Evolutionary conservation across 1,284 basidiomycete genomes (phyloP), one percentile per base, ranked within the genome.

Genomic region (Jaminaea rosea): DNA sequence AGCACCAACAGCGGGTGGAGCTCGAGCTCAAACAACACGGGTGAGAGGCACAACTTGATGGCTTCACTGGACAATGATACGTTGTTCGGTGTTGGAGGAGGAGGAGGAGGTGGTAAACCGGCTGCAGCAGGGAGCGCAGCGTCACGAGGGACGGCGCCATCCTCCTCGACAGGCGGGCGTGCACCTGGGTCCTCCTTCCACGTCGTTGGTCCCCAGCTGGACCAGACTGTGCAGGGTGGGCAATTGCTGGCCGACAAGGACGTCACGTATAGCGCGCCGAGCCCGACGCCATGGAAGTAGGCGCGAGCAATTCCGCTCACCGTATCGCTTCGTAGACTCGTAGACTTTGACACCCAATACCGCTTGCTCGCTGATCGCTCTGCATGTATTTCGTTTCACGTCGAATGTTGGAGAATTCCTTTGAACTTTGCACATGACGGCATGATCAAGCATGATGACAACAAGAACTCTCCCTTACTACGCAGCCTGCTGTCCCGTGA

Each of bases 41-140:
- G 47, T 17, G 21, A 27, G 34, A 46, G 19, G 24, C n/a, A 15
- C n/a, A 46, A 27, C 34, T 24, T 19, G 21, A 27, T 31, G 17
- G 24, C 19, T 23, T 26, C 31, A 69, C 17, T 71, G 17, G 67
- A 71, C 26, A 62, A 72, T 47, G 69, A 72, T 45, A 72, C 69
- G 21, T 47, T 73, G 19, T 69, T 72, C 29, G 70, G 69, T 11
- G 58, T 72, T 9, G 37, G 53, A 4, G 47, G 39, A 19, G 31
- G 28, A 11, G 19, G 19, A 11, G 11, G 15, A 4, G 45, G 17
- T n/a, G 31, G 21, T 23, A 47, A 47, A 28, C 13, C 17, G 21
- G 13, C 29, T 28, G 15, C 15, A 9, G 9, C n/a, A 15, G 42
- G 5, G 15, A 28, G 15, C 17, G 17, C 17, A 8, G 29, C n/a